Conservation (phyloP, 495 filamentous ascomycete species). For the Podospora fimiseda region DNA sequence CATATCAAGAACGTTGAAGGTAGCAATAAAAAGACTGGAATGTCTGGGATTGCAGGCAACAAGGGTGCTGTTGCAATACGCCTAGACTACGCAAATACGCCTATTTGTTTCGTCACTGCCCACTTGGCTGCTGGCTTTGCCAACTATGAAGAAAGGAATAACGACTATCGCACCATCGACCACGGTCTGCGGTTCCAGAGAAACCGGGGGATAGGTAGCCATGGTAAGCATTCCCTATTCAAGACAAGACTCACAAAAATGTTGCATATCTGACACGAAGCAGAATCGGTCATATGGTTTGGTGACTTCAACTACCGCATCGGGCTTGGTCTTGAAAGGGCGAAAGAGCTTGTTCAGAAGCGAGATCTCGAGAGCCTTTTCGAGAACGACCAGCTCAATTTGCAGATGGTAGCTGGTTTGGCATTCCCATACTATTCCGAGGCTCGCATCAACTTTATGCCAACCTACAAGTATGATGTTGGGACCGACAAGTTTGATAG, state of each 20-base stretch:
- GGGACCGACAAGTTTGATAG: conserved; percentile 85
- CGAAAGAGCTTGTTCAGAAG: conserved; percentile 63
- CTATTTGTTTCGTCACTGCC: conserved; percentile 91
- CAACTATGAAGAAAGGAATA: conserved; percentile 94
- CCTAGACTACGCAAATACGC: conserved; percentile 89
- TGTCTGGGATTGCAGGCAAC: conserved; percentile 96
- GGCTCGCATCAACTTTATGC: conserved; percentile 72
- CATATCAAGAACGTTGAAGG: conserved; percentile 96
- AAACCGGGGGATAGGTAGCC: conserved; percentile 82
- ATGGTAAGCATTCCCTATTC: conserved; percentile 47
- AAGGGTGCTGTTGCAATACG: conserved; percentile 97
- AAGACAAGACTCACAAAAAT: neutral
- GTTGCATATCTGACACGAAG: neutral
- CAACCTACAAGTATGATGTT: conserved; percentile 93
- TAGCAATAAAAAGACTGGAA: conserved; percentile 91
- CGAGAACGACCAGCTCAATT: conserved; percentile 92
- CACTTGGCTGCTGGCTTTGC: conserved; percentile 95
- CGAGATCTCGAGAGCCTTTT: conserved; percentile 73
- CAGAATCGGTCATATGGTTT: conserved; percentile 86
- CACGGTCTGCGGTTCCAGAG: conserved; percentile 83
- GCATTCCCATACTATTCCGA: conserved; percentile 90
- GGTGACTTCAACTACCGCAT: conserved; percentile 99
- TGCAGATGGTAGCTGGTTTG: conserved; percentile 90
- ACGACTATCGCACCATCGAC: conserved; percentile 85
- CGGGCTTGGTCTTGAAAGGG: conserved; percentile 72